These are phyloP conservation scores for Lentithecium fluviatile DNA, from an alignment of 495 filamentous ascomycete genomes.

Conservation along the genomic window DNA sequence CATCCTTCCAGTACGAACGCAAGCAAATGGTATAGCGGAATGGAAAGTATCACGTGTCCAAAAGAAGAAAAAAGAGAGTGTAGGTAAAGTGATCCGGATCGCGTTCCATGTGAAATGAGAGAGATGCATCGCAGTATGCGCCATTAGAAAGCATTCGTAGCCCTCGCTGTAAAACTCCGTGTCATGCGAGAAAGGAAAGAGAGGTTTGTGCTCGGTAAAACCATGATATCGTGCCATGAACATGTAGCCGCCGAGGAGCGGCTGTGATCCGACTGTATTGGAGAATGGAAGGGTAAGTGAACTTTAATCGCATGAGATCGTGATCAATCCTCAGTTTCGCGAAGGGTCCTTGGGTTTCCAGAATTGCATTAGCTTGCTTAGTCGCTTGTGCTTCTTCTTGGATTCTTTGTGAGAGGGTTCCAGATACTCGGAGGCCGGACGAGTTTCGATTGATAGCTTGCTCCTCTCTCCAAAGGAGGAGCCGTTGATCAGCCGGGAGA, in stretches of 20 bases:
- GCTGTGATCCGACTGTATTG: constrained; percentile 20
- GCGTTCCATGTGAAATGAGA: constrained; percentile 2
- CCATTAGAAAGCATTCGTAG: constrained; percentile 35
- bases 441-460: constrained; percentile 74
- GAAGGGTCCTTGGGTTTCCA: constrained; percentile 57
- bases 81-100: constrained; percentile 7
- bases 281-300: constrained; percentile 3
- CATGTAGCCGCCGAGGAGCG: constrained; percentile 14
- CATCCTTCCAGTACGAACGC: constrained; percentile 12
- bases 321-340: not conserved
- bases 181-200: constrained; percentile 25
- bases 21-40: constrained; percentile 1
- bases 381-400: constrained; percentile 69
- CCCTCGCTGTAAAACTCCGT: constrained; percentile 28
- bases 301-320: not conserved
- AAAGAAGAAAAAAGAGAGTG: not conserved
- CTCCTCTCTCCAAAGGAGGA: constrained; percentile 72
- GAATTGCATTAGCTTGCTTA: constrained; percentile 81
- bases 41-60: not conserved
- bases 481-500: constrained; percentile 76
- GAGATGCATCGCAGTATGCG: constrained; percentile 31
- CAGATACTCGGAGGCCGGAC: constrained; percentile 51
- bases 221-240: constrained; percentile 34
- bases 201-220: constrained; percentile 15
- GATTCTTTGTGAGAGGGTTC: constrained; percentile 56